Base-by-base conservation (phyloP, 768 basidiomycete species). In the Gyrodon lividus region DNA sequence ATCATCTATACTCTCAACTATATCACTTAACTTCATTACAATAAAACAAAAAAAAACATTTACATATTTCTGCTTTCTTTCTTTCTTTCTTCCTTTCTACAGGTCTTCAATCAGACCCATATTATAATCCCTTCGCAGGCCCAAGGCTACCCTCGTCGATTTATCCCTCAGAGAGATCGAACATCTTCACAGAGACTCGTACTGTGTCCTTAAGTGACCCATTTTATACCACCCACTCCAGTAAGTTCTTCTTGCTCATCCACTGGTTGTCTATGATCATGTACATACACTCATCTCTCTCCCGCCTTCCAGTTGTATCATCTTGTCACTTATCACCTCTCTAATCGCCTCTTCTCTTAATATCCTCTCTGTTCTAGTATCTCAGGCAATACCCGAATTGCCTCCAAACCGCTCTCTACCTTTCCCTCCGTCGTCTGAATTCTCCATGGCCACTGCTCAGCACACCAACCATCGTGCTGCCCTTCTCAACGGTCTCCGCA, bases 401-500 rank as follows among this genome's bases (percentile, higher is more conserved):
- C 39, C 28, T 50, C 48, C 40, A 45, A 44, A 51, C 54, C 60
- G 49, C 56, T 56, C 46, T 57, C 55, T 50, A 56, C 56, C 49
- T 54, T 55, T 20, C 13, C 20, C 4, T 52, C 46, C 56, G 46
- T 58, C 41, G 55, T 51, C 43, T 48, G 22, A 51, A 50, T 56
- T 40, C 56, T 55, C 14, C 14, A 79, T 80, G 77, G 70, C 78
- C 47, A 68, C 77, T 43, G 58, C 74, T 51, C 68, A 62, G 28
- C 65, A 66, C 45, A 64, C 78, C 61, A 84, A 77, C 68, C 72
- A 75, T 56, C 88, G 91, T 62, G 89, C 92, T 45, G 88, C 89
- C 55, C 89, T 93, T 64, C 89, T 93, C 70, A 78, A 86, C 54
- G 89, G 88, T 60, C 89, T 93, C 64, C 87, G 91, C 67, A 93